Evolutionary conservation across 176 grass and related monocot genomes (phyloP).

Genomic region (Aegilops umbellulata): DNA sequence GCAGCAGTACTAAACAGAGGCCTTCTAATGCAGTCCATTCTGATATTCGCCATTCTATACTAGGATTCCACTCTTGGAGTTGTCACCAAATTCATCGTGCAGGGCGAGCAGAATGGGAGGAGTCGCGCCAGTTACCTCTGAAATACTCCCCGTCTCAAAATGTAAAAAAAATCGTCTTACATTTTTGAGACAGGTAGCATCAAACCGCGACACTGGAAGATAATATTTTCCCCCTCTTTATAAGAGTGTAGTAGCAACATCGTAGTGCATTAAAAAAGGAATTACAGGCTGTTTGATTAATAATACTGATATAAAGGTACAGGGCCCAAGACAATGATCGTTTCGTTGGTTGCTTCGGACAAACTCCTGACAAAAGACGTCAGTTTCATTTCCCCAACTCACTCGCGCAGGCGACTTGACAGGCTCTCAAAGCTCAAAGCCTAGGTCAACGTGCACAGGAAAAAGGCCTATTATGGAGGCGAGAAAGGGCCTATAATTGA

Average conservation of each 20-base stretch:
- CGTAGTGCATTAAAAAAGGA: background rate
- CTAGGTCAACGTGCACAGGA: constrained; percentile 39
- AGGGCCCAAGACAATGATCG: background rate
- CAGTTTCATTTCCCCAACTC: constrained; percentile 27
- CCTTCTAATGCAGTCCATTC: background rate
- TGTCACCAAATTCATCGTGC: background rate
- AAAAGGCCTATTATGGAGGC: constrained; percentile 12
- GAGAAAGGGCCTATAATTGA: background rate
- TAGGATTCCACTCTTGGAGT: background rate
- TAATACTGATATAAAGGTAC: background rate
- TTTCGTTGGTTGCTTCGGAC: constrained; percentile 30
- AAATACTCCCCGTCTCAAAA: no score
- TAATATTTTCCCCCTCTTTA: background rate
- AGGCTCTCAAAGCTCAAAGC: background rate
- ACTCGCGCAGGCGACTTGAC: constrained; percentile 31
- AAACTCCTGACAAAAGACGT: background rate
- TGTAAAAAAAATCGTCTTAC: no score
- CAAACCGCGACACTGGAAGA: background rate
- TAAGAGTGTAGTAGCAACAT: background rate
- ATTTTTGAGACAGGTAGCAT: background rate
- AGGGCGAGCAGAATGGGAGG: background rate
- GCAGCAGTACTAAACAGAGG: background rate
- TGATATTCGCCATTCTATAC: background rate
- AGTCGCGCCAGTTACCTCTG: background rate
- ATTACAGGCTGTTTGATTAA: background rate